phyloP scores from a whole-genome alignment of 2,329 filamentous ascomycete genomes.

The Teratosphaeria destructans region DNA sequence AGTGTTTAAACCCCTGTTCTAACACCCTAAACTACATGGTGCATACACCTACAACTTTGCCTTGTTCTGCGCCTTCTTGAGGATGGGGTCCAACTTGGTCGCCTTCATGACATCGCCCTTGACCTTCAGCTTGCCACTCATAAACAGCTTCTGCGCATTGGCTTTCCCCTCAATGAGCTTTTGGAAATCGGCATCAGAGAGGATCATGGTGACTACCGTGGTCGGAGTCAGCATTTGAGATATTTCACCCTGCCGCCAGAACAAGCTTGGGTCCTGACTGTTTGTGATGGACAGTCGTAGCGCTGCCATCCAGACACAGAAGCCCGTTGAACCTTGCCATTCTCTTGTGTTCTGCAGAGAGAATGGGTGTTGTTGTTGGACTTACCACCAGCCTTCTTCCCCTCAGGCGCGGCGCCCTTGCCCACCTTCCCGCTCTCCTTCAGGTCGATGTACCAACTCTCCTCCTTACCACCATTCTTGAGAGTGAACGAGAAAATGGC shows the following conservation, averaged over 20 bases:
- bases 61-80: constrained; percentile 78
- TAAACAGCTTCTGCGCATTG: constrained; percentile 91
- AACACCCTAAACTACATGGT: constrained; percentile 17
- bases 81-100: constrained; percentile 86
- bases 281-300: too few relatives aligned
- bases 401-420: constrained; percentile 55
- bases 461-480: constrained; percentile 78
- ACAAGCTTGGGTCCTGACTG: not conserved
- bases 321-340: too few relatives aligned
- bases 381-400: constrained; percentile 74
- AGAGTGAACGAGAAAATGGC: constrained; percentile 85
- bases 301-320: too few relatives aligned
- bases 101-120: constrained; percentile 99
- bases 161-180: constrained; percentile 77
- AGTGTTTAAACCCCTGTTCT: not conserved
- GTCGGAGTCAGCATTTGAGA: not conserved
- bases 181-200: constrained; percentile 79
- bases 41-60: constrained; percentile 59
- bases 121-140: constrained; percentile 97
- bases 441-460: constrained; percentile 90
- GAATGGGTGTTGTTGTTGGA: constrained; percentile 5
- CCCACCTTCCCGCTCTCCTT: constrained; percentile 79
- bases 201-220: constrained; percentile 62
- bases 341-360: not conserved
- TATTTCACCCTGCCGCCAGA: not conserved